A percentile compares a stretch with the other conserved stretches of the same genome.
Evolutionary conservation across 331 rosid species (phyloP).

Genomic region (Quercus tomentella): DNA sequence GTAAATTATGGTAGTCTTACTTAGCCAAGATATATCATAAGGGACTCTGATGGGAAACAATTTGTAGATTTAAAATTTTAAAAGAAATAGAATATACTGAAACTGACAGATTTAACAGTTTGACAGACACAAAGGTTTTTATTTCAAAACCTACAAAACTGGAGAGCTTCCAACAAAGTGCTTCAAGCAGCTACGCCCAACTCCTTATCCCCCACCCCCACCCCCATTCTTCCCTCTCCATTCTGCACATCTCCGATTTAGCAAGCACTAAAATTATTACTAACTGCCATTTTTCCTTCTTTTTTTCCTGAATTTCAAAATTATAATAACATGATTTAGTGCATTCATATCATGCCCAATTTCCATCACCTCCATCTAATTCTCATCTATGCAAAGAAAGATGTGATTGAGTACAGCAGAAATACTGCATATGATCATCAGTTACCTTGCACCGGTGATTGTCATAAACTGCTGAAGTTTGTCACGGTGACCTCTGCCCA

Average conservation of each 20-base stretch:
- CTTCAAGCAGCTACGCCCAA: too few species aligned
- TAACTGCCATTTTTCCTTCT: neutral
- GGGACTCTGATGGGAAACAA: too few species aligned
- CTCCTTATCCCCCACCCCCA: too few species aligned
- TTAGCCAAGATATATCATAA: neutral
- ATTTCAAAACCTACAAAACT: too few species aligned
- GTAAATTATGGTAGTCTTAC: neutral
- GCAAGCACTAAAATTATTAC: neutral
- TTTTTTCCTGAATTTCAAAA: neutral
- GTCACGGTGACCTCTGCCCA: conserved; percentile 93
- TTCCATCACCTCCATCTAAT: neutral
- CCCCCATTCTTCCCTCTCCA: too few species aligned
- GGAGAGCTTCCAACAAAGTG: conserved; percentile 3
- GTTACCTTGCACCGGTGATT: conserved; percentile 90
- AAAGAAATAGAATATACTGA: neutral
- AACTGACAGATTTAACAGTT: neutral
- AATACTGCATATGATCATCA: neutral
- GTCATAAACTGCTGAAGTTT: conserved; percentile 92
- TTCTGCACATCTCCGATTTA: neutral
- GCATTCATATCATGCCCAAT: neutral
- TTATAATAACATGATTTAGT: neutral
- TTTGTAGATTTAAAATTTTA: too few species aligned
- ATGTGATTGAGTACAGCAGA: neutral
- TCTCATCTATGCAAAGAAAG: neutral
- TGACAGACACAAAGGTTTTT: too few species aligned